These are phyloP conservation scores for Metarhizium anisopliae DNA, from an alignment of 2,329 filamentous ascomycete species.

Conservation along the genomic window DNA sequence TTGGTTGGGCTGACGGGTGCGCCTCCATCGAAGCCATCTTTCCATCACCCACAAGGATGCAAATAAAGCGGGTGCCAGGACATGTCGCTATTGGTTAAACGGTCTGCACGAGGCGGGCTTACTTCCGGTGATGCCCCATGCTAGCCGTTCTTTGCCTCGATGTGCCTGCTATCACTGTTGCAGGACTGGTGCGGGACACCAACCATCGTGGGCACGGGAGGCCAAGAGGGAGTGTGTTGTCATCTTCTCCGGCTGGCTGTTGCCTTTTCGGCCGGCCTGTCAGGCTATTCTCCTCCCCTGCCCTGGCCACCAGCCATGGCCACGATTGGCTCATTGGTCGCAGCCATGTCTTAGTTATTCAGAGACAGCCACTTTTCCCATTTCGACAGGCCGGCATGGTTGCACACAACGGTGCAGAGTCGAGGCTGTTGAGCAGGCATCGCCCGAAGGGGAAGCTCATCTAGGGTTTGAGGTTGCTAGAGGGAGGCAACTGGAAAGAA, in stretches of 20 bases:
- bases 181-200: background rate
- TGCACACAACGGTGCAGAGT: slow-evolving; percentile 9
- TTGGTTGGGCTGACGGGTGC: slow-evolving; percentile 6
- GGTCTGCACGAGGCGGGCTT: background rate
- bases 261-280: slow-evolving; percentile 7
- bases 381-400: background rate
- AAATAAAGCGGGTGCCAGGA: background rate
- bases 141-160: background rate
- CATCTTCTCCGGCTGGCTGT: slow-evolving; percentile 4
- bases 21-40: slow-evolving; percentile 8
- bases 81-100: background rate
- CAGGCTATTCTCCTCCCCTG: background rate
- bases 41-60: slow-evolving; percentile 8
- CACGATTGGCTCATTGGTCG: slow-evolving; percentile 3
- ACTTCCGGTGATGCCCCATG: background rate
- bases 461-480: background rate
- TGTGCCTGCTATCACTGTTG: background rate
- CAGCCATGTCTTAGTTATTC: slow-evolving; percentile 3
- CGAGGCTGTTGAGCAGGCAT: slow-evolving; percentile 3
- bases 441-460: slow-evolving; percentile 11
- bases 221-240: background rate
- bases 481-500: background rate
- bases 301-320: background rate
- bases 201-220: background rate
- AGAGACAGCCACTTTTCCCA: background rate